These are phyloP conservation scores for Pseudogymnoascus sp. DNA, from an alignment of 2,329 filamentous ascomycete genomes.

Conservation along the genomic window DNA sequence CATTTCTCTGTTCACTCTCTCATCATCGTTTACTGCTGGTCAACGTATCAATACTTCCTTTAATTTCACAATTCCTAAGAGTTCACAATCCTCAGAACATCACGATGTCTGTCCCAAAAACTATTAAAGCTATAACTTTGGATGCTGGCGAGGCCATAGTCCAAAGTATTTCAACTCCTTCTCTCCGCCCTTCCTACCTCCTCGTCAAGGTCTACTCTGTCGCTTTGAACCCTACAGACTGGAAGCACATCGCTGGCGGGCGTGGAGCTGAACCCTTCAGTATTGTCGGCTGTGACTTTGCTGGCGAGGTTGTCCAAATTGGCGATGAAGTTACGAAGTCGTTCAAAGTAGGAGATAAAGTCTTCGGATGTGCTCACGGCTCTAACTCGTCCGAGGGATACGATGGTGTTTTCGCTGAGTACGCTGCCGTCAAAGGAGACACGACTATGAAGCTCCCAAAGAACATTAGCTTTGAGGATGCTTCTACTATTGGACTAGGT, in stretches of 20 bases:
- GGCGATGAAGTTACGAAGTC: conserved; percentile 15
- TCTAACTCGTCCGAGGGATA: conserved; percentile 12
- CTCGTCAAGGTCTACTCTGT: conserved; percentile 14
- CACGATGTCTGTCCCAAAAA: background rate
- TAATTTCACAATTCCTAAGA: too few species aligned
- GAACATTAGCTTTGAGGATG: conserved; percentile 11
- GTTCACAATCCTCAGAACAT: too few species aligned
- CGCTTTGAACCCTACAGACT: conserved; percentile 16
- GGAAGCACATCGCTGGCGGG: conserved; percentile 9
- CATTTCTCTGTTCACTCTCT: too few species aligned
- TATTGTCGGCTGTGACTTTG: background rate
- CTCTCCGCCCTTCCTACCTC: conserved; percentile 12
- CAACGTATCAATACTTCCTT: too few species aligned
- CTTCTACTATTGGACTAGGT: conserved; percentile 12
- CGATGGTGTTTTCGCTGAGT: conserved; percentile 17
- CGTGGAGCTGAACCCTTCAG: background rate
- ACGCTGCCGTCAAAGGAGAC: conserved; percentile 15
- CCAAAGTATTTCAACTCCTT: conserved; percentile 8
- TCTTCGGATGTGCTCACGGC: conserved; percentile 16
- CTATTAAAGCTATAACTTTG: background rate
- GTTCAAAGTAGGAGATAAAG: conserved; percentile 14
- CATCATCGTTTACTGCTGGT: too few species aligned
- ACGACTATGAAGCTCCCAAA: conserved; percentile 12
- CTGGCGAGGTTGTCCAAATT: conserved; percentile 13
- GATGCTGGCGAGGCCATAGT: background rate